Evolutionary conservation across 2,329 filamentous ascomycete species (phyloP).

Genomic region (Sarocladiaceae sp.): DNA sequence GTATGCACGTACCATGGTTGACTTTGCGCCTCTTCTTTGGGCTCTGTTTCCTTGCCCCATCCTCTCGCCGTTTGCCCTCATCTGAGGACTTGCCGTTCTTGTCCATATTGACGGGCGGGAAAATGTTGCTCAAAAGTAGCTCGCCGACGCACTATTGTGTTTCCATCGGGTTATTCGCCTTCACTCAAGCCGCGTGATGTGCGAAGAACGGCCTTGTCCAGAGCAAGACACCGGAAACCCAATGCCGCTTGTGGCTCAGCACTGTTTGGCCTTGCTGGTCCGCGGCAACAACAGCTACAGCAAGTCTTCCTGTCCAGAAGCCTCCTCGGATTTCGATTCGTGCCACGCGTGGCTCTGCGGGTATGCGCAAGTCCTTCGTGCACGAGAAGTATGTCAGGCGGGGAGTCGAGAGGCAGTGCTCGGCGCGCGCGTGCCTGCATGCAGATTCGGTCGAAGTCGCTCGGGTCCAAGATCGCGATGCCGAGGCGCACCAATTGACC

Average conservation of each 20-base stretch:
- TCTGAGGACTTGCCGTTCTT: conserved; percentile 3
- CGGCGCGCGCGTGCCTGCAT: neutral
- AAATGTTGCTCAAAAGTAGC: neutral
- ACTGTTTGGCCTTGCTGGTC: neutral
- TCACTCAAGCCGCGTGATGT: neutral
- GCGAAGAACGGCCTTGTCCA: neutral
- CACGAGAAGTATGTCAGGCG: no score
- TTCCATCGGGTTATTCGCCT: neutral
- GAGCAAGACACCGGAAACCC: neutral
- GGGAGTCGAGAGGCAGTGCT: neutral
- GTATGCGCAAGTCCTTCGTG: neutral
- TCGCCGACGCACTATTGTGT: neutral
- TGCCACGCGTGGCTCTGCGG: neutral
- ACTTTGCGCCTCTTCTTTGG: conserved; percentile 86
- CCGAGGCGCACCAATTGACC: neutral
- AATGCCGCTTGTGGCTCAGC: neutral
- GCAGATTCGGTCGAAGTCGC: neutral
- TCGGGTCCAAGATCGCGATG: neutral
- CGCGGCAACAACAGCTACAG: neutral
- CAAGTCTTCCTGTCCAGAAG: neutral
- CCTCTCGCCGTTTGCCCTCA: conserved; percentile 8
- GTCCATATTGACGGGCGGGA: neutral
- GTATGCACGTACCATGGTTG: conserved; percentile 67
- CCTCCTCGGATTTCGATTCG: neutral
- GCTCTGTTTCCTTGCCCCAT: conserved; percentile 40